Evolutionary conservation across 176 grass and related monocot species (phyloP).

Genomic region (Rhynchospora breviuscula): DNA sequence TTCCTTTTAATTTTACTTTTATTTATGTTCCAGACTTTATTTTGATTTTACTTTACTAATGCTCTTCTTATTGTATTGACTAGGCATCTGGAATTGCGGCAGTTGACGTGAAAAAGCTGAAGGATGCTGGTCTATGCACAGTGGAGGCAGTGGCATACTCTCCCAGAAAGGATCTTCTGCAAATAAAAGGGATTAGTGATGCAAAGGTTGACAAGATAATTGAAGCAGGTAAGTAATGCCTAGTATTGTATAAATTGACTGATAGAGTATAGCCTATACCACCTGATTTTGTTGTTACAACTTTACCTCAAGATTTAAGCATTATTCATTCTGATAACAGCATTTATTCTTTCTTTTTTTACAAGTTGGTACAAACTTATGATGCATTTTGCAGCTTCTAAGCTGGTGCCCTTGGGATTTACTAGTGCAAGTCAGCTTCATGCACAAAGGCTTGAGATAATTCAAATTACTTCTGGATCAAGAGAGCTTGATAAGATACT

Average conservation of each 20-base stretch:
- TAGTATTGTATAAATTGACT: neutral
- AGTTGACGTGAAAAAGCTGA: constrained; percentile 87
- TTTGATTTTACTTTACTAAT: neutral
- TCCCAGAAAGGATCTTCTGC: constrained; percentile 91
- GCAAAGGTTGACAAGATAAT: constrained; percentile 96
- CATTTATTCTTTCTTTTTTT: neutral
- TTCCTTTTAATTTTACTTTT: neutral
- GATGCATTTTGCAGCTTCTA: constrained; percentile 52
- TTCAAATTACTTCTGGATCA: constrained; percentile 86
- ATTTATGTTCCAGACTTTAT: neutral
- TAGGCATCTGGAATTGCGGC: constrained; percentile 93
- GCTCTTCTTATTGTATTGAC: neutral
- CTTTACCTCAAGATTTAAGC: neutral
- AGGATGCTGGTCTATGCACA: constrained; percentile 88
- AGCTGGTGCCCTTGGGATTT: constrained; percentile 84
- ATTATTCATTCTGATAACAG: neutral
- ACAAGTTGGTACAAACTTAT: neutral
- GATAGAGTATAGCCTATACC: neutral
- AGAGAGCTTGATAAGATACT: constrained; percentile 91
- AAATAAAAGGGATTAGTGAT: constrained; percentile 97
- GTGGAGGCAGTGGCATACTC: constrained; percentile 77
- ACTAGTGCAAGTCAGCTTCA: constrained; percentile 88
- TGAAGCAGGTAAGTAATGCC: constrained; percentile 57
- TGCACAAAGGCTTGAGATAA: constrained; percentile 89
- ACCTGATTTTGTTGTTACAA: neutral